Conservation (phyloP, 345 rosid species). For the Hypericum androsaemum region DNA sequence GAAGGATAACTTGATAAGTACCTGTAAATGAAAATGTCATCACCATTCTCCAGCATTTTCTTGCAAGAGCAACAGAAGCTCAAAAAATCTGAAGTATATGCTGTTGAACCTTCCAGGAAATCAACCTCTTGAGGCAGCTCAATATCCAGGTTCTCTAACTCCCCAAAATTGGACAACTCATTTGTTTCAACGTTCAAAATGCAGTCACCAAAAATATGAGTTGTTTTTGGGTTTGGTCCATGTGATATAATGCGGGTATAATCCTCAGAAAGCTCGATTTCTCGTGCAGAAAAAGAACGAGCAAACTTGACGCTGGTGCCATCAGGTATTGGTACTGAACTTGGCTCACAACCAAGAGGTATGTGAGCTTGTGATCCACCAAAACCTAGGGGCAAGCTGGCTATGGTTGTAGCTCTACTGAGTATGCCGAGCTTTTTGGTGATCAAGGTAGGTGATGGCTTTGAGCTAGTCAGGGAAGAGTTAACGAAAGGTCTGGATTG, state of each 20-base stretch:
- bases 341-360: conserved; percentile 20
- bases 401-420: conserved; percentile 10
- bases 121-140: conserved; percentile 17
- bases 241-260: not conserved
- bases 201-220: conserved; percentile 6
- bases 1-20: conserved; percentile 12
- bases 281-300: not conserved
- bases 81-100: conserved; percentile 18
- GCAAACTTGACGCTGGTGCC: not conserved
- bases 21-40: conserved; percentile 31
- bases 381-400: conserved; percentile 19
- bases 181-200: conserved; percentile 37
- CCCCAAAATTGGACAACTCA: conserved; percentile 26
- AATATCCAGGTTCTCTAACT: conserved; percentile 15
- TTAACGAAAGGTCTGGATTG: conserved; percentile 8
- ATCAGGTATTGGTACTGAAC: not conserved
- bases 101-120: conserved; percentile 4
- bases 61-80: conserved; percentile 32
- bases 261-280: conserved; percentile 3
- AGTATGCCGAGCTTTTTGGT: conserved; percentile 14
- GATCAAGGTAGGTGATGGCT: conserved; percentile 11
- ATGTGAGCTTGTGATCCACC: conserved; percentile 11
- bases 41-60: conserved; percentile 19
- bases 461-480: conserved; percentile 16
- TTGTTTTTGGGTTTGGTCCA: conserved; percentile 3